Base-by-base conservation (phyloP, 163 green algal species). In the Smithsoniella earleae region DNA sequence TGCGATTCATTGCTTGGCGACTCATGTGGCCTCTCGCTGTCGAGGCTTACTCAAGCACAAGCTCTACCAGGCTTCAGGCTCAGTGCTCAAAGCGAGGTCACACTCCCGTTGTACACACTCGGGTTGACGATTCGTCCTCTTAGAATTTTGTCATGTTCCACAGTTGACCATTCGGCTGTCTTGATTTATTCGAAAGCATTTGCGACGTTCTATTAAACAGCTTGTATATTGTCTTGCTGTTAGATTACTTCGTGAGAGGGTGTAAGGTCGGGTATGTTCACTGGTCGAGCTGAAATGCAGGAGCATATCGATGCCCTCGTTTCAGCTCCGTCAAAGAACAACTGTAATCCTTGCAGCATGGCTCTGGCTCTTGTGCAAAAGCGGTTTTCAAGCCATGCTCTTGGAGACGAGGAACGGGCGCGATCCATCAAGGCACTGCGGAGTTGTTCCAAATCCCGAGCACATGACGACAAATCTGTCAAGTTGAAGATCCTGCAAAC, bases 401-500 rank as follows among this genome's bases (percentile, higher is more conserved):
- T 69, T 5, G 40, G 30, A 38, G 58, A 38, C n/a, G 18, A 1
- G 2, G 58, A 33, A 5, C 38, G 58, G 16, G 25, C n/a, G 58
- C 5, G 27, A 25, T 30, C n/a, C n/a, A 69, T 69, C 6, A 33
- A 33, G 10, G 58, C 58, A 38, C 58, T 69, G n/a, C 58, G 58
- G 3, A 33, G 28, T 5, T 25, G 40, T 5, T 69, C 58, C 5
- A 10, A n/a, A 6, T 33, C n/a, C 3, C 20, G 58, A 25, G 58
- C n/a, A 5, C 58, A 69, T 40, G 58, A 69, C 6, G 58, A 69
- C 25, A 33, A 69, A 6, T 43, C 58, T 5, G 43, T 31, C 25
- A 33, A 34, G 20, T 31, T 69, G 58, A 69, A 69, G 25, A 30
- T 69, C 18, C 58, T 69, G 58, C 58, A 69, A 33, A 69, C 58